Evolutionary conservation across 2,329 filamentous ascomycete species (phyloP), one percentile per base, ranked within the genome.

Genomic region (Colletotrichum navitas): DNA sequence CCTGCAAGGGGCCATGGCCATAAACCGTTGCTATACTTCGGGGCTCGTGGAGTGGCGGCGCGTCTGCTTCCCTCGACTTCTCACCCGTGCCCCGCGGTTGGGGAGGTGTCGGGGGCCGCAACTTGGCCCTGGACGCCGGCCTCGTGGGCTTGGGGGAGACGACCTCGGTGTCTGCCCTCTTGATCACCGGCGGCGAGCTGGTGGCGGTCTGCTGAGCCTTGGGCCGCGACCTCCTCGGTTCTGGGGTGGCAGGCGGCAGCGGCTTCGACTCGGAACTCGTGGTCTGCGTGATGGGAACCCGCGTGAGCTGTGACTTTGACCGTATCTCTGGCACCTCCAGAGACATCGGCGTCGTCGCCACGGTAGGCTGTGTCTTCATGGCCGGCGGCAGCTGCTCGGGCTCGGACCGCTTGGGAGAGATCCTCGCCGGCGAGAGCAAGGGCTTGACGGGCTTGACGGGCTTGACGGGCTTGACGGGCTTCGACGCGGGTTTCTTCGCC

Each of bases 101-200:
- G 2, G 81, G 81, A 1, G 81, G 82, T 21, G 80, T 80, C 1
- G 83, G 82, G 18, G 82, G 78, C 18, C 78, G 76, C 11, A 29
- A 71, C 45, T 43, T 76, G 71, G 39, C 71, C 74, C 41, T 74
- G 45, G 60, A 75, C 51, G 51, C 47, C 74, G 36, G 76, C 32
- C 80, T 78, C 32, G 74, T 78, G 2, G 83, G 81, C 59, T 80
- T 79, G 1, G 80, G 78, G 3, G 79, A 79, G 3, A 77, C 72
- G 7, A 80, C 73, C n/a, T 76, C 76, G 1, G 77, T 72, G 5
- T 73, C 60, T n/a, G 73, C 66, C 12, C 68, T 66, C 16, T 70
- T 73, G 18, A 74, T 45, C n/a, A 75, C 62, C 1, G 66, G 72
- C 10, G 76, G 72, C 5, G 77, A 75, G 26, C 75, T 74, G 3